A percentile compares a stretch with the other conserved stretches of the same genome.
Conservation (phyloP, 1,284 basidiomycete genomes). For the Sanghuangporus weigelae region DNA sequence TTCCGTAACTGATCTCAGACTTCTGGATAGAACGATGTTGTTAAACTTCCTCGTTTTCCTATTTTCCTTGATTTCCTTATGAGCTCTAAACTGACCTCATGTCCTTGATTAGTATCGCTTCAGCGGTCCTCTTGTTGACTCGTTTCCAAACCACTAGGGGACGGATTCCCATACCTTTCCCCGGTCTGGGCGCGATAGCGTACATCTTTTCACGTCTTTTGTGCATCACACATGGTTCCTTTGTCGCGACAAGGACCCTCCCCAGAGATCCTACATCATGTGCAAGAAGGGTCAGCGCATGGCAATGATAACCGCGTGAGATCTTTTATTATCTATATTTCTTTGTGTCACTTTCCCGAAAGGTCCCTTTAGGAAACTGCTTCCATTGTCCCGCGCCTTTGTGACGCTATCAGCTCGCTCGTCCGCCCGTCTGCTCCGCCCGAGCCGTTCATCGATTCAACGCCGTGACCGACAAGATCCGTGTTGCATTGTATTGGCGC, state of each 20-base stretch:
- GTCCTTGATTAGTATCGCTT: background rate
- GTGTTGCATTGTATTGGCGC: no score
- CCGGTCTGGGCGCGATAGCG: background rate
- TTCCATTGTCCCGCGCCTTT: background rate
- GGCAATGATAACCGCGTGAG: background rate
- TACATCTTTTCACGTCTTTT: background rate
- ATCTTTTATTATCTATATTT: background rate
- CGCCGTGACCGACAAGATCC: no score
- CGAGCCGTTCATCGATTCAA: background rate
- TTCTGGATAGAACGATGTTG: background rate
- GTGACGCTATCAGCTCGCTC: background rate
- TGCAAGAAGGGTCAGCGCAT: background rate
- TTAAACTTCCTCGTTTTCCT: background rate
- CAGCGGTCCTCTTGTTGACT: background rate
- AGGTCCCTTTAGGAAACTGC: background rate
- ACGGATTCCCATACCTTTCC: background rate
- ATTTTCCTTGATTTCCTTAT: background rate
- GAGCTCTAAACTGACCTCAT: background rate
- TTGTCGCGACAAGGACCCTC: background rate
- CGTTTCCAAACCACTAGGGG: background rate
- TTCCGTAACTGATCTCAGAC: no score
- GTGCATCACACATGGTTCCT: background rate
- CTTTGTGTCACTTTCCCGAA: background rate
- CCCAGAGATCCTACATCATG: background rate
- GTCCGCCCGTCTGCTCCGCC: background rate